Evolutionary conservation across 257 asterid species (phyloP).

Genomic region (Nyctanthes arbortristis): DNA sequence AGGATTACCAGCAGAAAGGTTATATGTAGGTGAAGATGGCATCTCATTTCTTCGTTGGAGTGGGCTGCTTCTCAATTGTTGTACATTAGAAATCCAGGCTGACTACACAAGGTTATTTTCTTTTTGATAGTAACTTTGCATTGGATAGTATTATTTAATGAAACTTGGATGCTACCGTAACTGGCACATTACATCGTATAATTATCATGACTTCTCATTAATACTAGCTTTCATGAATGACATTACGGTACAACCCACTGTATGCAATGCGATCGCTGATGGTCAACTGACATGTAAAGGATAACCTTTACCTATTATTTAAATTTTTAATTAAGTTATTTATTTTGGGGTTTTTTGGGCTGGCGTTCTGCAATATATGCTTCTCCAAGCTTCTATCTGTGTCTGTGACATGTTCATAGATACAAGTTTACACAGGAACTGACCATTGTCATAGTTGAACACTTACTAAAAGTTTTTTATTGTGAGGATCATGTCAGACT

Average conservation of each 20-base stretch:
- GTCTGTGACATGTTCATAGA: neutral
- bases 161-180: neutral
- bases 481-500: neutral
- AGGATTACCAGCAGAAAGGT: slow-evolving; percentile 44
- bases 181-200: neutral
- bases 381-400: neutral
- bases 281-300: neutral
- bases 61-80: slow-evolving; percentile 76
- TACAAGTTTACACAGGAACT: neutral
- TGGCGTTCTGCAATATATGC: neutral
- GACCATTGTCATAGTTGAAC: too few relatives aligned
- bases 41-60: slow-evolving; percentile 85
- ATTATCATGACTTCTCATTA: neutral
- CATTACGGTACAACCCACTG: neutral
- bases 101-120: slow-evolving; percentile 75
- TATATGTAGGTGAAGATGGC: slow-evolving; percentile 61
- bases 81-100: slow-evolving; percentile 90
- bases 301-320: neutral
- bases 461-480: too few relatives aligned
- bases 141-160: neutral
- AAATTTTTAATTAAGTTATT: too few relatives aligned
- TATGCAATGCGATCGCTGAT: neutral
- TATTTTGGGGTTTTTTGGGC: neutral
- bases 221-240: neutral
- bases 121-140: slow-evolving; percentile 6